Base-by-base conservation (phyloP, 768 basidiomycete species). In the Termitomyces sp. region DNA sequence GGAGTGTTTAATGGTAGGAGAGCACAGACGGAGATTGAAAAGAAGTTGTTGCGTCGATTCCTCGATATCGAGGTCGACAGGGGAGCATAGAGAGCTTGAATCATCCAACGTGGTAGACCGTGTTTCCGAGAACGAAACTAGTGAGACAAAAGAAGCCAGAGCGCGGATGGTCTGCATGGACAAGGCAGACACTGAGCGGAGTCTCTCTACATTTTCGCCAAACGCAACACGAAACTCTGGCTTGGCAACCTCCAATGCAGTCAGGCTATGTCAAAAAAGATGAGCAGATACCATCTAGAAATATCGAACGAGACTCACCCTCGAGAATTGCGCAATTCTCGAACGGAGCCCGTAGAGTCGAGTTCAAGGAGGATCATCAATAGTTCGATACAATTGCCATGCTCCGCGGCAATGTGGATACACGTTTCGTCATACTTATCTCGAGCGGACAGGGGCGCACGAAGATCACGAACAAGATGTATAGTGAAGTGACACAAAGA, bases 401-500 rank as follows among this genome's bases (percentile, higher is more conserved):
- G 82, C 66, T 90, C 88, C 13, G 90, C 90, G 50, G 89, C 89
- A 60, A 90, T 75, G 74, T 92, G 90, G 51, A 92, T 77, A 75
- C 88, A 90, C 3, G 90, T 91, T 67, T 92, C 89, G 63, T 84
- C 83, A 55, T 86, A 71, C 62, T 74, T 80, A 70, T 91, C 88
- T 49, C 77, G 73, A 20, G 89, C 87, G 32, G 82, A 77, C 44
- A 92, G 69, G 0, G 90, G 89, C 6, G 87, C 85, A 33, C 81
- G 83, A 33, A 91, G 82, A 67, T 89, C 85, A 57, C 77, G 76
- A 40, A 91, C 79, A 58, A 91, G 81, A 70, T 91, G 89, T 63
- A 82, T 70, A 68, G 82, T 74, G 69, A 90, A 87, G 63, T 78
- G 74, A 63, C 82, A 82, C 67, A 88, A 64, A 36, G 76, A 67